phyloP scores from a whole-genome alignment of 257 asterid genomes.

The Striga asiatica region DNA sequence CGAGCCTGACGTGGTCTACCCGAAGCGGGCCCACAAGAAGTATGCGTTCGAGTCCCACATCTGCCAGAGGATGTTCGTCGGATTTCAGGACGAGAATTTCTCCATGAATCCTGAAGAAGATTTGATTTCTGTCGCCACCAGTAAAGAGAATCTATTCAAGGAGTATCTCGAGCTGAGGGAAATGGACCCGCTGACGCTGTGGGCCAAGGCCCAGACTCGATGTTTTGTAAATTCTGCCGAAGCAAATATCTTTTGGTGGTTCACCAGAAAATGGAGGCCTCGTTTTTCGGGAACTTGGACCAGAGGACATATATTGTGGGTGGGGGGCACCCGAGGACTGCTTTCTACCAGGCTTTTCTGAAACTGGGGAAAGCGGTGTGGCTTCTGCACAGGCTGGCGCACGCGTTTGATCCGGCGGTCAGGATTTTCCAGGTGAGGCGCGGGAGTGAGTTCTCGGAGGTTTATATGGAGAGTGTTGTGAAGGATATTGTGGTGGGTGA shows the following conservation, averaged over 20 bases:
- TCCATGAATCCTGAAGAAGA: conserved; percentile 33
- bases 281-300: conserved; percentile 86
- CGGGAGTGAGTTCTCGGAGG: conserved; percentile 80
- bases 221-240: conserved; percentile 71
- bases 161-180: conserved; percentile 70
- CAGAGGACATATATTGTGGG: conserved; percentile 55
- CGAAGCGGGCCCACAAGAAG: conserved; percentile 95
- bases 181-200: conserved; percentile 78
- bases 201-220: conserved; percentile 63
- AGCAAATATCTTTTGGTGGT: conserved; percentile 59
- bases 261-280: conserved; percentile 90
- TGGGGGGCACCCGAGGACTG: conserved; percentile 96
- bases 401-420: conserved; percentile 68
- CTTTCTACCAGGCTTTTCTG: conserved; percentile 90
- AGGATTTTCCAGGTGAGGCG: conserved; percentile 79
- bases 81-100: conserved; percentile 77
- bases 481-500: conserved; percentile 45
- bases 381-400: conserved; percentile 83
- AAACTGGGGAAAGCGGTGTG: conserved; percentile 81
- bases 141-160: conserved; percentile 44
- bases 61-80: conserved; percentile 86
- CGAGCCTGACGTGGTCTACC: conserved; percentile 59
- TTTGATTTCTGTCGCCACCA: conserved; percentile 13
- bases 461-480: conserved; percentile 83
- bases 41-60: conserved; percentile 94